These are phyloP conservation scores for Venturia carpophila DNA, from an alignment of 2,329 filamentous ascomycete species.

Conservation along the genomic window DNA sequence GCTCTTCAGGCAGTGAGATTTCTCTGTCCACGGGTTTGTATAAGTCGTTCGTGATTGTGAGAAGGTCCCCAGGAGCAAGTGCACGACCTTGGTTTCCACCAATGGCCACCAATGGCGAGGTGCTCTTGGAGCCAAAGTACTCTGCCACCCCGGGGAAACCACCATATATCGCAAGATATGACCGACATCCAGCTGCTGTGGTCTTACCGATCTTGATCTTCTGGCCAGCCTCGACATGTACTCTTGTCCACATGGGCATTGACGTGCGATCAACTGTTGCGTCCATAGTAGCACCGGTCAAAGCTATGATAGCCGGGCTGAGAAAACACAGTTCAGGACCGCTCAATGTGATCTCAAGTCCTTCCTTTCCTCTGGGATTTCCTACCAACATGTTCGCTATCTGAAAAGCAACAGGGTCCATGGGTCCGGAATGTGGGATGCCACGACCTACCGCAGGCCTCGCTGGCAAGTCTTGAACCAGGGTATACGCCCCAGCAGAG, in stretches of 20 bases:
- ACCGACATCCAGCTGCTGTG: slow-evolving; percentile 45
- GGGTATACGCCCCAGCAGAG: slow-evolving; percentile 48
- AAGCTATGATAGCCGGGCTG: slow-evolving; percentile 45
- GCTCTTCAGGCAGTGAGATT: slow-evolving; percentile 35
- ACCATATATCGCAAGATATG: slow-evolving; percentile 51
- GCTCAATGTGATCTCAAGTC: slow-evolving; percentile 52
- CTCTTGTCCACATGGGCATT: slow-evolving; percentile 48
- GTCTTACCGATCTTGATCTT: slow-evolving; percentile 49
- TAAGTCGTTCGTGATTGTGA: slow-evolving; percentile 37
- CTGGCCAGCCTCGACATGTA: slow-evolving; percentile 45
- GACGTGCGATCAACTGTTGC: slow-evolving; percentile 42
- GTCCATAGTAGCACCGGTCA: slow-evolving; percentile 50
- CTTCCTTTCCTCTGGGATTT: slow-evolving; percentile 45
- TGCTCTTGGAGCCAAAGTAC: slow-evolving; percentile 54
- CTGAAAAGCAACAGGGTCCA: slow-evolving; percentile 52
- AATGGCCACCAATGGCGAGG: slow-evolving; percentile 49
- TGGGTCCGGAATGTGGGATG: slow-evolving; percentile 52
- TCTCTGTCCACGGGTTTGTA: slow-evolving; percentile 23
- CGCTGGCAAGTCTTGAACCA: slow-evolving; percentile 49
- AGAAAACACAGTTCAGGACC: slow-evolving; percentile 53
- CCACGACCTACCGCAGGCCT: slow-evolving; percentile 50
- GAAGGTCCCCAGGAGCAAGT: slow-evolving; percentile 47
- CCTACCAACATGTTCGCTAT: slow-evolving; percentile 54
- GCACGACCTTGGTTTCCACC: slow-evolving; percentile 54
- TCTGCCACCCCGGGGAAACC: slow-evolving; percentile 46